Evolutionary conservation across 257 asterid genomes (phyloP).

Genomic region (Petrea volubilis): DNA sequence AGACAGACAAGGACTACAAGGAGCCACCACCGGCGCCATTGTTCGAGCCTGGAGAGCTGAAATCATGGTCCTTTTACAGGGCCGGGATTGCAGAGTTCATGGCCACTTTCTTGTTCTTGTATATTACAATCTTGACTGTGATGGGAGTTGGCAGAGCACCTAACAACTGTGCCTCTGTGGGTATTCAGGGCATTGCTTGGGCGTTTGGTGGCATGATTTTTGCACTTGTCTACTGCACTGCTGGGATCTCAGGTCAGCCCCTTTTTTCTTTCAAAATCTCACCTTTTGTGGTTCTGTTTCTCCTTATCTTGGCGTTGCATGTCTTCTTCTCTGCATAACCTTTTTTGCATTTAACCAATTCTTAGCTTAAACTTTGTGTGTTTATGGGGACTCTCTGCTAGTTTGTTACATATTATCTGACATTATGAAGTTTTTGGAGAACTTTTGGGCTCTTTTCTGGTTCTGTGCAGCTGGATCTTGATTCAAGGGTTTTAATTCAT

Average conservation of each 20-base stretch:
- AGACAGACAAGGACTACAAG: conserved; percentile 62
- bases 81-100: conserved; percentile 74
- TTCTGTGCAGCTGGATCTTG: neutral
- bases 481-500: neutral
- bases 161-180: conserved; percentile 54
- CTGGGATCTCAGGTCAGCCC: conserved; percentile 58
- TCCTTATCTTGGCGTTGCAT: neutral
- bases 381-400: neutral
- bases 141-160: conserved; percentile 51
- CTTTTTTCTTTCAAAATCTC: neutral
- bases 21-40: conserved; percentile 70
- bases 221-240: conserved; percentile 74
- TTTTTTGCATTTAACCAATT: neutral
- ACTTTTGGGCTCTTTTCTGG: neutral
- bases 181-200: conserved; percentile 76
- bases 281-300: neutral
- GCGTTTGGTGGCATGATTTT: conserved; percentile 80
- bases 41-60: conserved; percentile 66
- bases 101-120: conserved; percentile 69
- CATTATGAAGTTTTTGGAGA: neutral
- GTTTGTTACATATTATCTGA: neutral
- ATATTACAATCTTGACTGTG: conserved; percentile 56
- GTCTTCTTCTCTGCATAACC: neutral
- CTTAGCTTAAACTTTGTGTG: neutral
- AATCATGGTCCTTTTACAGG: conserved; percentile 74